These are phyloP conservation scores for Pelargonium fulgidum DNA, from an alignment of 441 rosid species.

Conservation along the genomic window DNA sequence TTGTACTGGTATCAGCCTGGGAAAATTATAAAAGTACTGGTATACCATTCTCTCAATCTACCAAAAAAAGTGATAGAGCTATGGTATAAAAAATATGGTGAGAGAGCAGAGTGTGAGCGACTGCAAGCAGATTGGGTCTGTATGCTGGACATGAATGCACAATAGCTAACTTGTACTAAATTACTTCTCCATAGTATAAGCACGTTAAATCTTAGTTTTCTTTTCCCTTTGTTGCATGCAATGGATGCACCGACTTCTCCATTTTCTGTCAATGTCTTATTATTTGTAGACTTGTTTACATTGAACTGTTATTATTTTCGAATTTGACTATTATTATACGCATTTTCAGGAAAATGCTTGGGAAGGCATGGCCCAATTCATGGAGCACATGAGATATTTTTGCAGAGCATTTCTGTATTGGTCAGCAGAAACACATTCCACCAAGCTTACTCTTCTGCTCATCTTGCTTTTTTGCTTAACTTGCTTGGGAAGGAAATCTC, in stretches of 20 bases:
- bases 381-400: slow-evolving; percentile 52
- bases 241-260: not conserved
- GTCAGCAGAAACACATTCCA: slow-evolving; percentile 42
- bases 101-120: not conserved
- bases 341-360: slow-evolving; percentile 66
- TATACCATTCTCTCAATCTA: not conserved
- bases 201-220: not conserved
- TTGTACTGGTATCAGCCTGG: too few species aligned
- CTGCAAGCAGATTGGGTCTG: not conserved
- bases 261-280: not conserved
- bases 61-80: not conserved
- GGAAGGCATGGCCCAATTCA: slow-evolving; percentile 44
- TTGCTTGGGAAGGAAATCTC: slow-evolving; percentile 52
- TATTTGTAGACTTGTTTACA: not conserved
- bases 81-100: not conserved
- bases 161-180: not conserved
- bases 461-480: slow-evolving; percentile 43
- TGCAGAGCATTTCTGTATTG: slow-evolving; percentile 50
- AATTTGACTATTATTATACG: not conserved
- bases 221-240: not conserved
- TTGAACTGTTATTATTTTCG: slow-evolving; percentile 14
- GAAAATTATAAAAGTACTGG: not conserved
- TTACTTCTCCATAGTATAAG: not conserved
- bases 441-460: slow-evolving; percentile 31
- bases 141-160: not conserved